Base-by-base conservation (phyloP, 2,329 filamentous ascomycete genomes). In the Tolypocladium paradoxum region DNA sequence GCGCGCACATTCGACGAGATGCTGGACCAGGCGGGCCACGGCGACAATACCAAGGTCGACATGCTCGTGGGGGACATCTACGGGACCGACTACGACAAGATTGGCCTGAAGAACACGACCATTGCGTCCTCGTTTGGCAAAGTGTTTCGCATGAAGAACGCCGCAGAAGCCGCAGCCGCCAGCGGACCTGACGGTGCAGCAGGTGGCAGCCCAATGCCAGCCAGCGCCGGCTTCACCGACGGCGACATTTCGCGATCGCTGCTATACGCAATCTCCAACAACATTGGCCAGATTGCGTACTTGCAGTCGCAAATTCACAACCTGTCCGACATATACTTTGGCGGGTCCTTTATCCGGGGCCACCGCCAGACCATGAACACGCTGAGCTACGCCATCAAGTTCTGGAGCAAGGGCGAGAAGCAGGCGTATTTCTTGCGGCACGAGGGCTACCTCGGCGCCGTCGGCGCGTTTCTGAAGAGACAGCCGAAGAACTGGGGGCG, bases 11-110 rank as follows among this genome's bases (percentile, higher is more conserved):
- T 99, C 65, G 93, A 97, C 68, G 91, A 96, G 62, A 99, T 99
- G 93, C 78, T 99, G 36, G 85, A 86, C 52, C 86, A 95, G 74
- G 91, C 93, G 1, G 93, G 93, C 58, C 78, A 83, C 35, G 93
- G 93, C 29, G 93, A 99, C 72, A 99, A 99, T 64, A 79, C 86
- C 37, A 86, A 87, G 31, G 93, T 99, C 11, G 93, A 99, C 66
- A 91, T 99, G 85, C 77, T 99, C 20, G 93, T 99, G 0, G 93
- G 93, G 22, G 93, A 99, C 68, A 99, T 99, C 50, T 99, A 99
- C 70, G 93, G 93, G 54, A 88, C 88, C 57, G 92, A 95, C 61
- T 99, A 99, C 65, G 86, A 84, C 67, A 96, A 96, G 71, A 97
- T 99, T 55, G 93, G 93, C 0, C 77, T 99, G 48, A 97, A 96